phyloP scores from a whole-genome alignment of 306 rosid genomes.

The Castanea sativa region DNA sequence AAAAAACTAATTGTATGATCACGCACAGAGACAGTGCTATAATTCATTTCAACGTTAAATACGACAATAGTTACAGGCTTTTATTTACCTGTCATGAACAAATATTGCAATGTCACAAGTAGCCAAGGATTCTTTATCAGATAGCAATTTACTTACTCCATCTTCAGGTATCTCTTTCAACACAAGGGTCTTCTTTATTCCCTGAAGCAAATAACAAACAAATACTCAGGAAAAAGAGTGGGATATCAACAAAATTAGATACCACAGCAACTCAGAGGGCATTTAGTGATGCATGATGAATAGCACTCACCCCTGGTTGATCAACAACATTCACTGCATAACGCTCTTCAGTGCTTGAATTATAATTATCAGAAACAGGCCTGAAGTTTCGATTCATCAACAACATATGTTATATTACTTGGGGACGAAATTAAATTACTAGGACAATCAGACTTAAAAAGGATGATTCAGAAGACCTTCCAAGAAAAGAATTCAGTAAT shows the following conservation, averaged over 20 bases:
- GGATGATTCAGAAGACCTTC: conserved; percentile 49
- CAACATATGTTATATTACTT: conserved; percentile 4
- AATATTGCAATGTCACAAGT: conserved; percentile 88
- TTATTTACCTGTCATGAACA: conserved; percentile 80
- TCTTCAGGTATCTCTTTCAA: conserved; percentile 89
- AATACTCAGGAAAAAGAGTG: not conserved
- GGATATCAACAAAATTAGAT: not conserved
- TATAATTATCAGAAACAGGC: conserved; percentile 56
- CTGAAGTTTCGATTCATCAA: conserved; percentile 45
- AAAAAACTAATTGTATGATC: not conserved
- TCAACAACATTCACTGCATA: conserved; percentile 71
- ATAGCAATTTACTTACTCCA: conserved; percentile 58
- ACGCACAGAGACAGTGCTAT: not conserved
- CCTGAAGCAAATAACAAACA: conserved; percentile 44
- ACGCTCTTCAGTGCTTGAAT: conserved; percentile 65
- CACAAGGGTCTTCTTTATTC: conserved; percentile 65
- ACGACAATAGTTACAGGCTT: not conserved
- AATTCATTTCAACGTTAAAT: not conserved
- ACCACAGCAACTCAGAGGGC: not conserved
- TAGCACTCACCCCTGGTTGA: conserved; percentile 45
- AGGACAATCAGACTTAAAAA: conserved; percentile 7
- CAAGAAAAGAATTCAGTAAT: conserved; percentile 73
- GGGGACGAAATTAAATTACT: not conserved
- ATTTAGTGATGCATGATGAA: not conserved
- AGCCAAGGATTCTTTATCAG: conserved; percentile 87